Evolutionary conservation across 1,284 basidiomycete genomes (phyloP).

Genomic region (Ceratobasidium sp.): DNA sequence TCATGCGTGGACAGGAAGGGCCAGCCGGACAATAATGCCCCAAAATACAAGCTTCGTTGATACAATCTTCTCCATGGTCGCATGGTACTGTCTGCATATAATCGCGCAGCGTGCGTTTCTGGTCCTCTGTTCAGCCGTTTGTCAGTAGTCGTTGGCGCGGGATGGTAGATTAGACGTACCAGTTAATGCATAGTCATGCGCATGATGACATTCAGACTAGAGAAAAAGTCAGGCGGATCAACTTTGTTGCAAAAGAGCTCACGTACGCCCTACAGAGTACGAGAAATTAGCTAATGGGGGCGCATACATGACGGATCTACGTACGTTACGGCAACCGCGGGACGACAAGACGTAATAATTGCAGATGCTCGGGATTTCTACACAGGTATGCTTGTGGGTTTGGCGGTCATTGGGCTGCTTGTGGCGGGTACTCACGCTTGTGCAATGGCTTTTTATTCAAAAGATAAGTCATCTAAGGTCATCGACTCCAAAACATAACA

Average conservation of each 20-base stretch:
- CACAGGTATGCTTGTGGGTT: not conserved
- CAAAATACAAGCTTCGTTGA: slow-evolving; percentile 43
- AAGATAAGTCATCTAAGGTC: not conserved
- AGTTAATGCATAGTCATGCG: slow-evolving; percentile 35
- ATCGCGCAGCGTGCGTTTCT: slow-evolving; percentile 29
- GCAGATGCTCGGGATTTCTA: slow-evolving; percentile 42
- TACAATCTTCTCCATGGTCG: slow-evolving; percentile 40
- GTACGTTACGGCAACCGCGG: slow-evolving; percentile 41
- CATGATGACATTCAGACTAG: slow-evolving; percentile 30
- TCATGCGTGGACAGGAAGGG: not conserved
- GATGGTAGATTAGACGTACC: not conserved
- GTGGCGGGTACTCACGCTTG: slow-evolving; percentile 15
- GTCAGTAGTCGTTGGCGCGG: not conserved
- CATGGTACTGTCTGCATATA: slow-evolving; percentile 42
- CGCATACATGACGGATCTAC: slow-evolving; percentile 1
- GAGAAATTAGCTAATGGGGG: not conserved
- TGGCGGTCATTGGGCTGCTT: not conserved
- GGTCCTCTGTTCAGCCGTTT: slow-evolving; percentile 17
- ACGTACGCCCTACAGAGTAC: slow-evolving; percentile 23
- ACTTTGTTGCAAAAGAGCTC: not conserved
- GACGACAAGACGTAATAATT: slow-evolving; percentile 38
- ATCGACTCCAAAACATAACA: not conserved
- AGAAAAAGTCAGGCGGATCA: not conserved
- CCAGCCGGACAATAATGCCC: slow-evolving; percentile 37
- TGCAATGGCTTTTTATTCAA: slow-evolving; percentile 23